Conservation (phyloP, 139 green algal species). For the Ulvella scutata region DNA sequence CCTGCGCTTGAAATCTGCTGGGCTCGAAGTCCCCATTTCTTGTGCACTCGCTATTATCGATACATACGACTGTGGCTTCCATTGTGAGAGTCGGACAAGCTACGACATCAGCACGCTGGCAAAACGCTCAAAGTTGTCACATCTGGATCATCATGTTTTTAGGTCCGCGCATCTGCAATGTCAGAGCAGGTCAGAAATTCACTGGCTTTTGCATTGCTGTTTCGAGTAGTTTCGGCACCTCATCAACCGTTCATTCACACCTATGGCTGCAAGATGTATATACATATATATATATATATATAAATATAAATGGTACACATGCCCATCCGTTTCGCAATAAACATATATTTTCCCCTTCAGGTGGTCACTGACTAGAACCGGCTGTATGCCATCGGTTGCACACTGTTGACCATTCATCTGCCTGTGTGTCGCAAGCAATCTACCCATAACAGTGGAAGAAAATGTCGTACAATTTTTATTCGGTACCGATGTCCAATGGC, state of each 20-base stretch:
- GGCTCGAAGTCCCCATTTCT: constrained; percentile 90
- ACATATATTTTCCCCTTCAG: neutral
- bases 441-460: neutral
- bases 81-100: constrained; percentile 12
- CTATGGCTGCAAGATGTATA: neutral
- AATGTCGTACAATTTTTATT: constrained; percentile 41
- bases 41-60: constrained; percentile 96
- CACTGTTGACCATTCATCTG: neutral
- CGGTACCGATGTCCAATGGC: constrained; percentile 26
- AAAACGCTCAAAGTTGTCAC: neutral
- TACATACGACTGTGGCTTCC: constrained; percentile 81
- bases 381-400: neutral
- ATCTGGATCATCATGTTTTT: neutral
- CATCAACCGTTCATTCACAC: neutral
- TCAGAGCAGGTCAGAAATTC: neutral
- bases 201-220: neutral
- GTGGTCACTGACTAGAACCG: neutral
- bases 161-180: neutral
- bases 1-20: constrained; percentile 82
- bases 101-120: no score
- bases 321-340: neutral
- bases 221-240: neutral
- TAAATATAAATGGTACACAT: neutral
- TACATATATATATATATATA: neutral
- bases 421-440: neutral